phyloP scores from a whole-genome alignment of 2,329 filamentous ascomycete genomes.

The Calonectria pteridis region DNA sequence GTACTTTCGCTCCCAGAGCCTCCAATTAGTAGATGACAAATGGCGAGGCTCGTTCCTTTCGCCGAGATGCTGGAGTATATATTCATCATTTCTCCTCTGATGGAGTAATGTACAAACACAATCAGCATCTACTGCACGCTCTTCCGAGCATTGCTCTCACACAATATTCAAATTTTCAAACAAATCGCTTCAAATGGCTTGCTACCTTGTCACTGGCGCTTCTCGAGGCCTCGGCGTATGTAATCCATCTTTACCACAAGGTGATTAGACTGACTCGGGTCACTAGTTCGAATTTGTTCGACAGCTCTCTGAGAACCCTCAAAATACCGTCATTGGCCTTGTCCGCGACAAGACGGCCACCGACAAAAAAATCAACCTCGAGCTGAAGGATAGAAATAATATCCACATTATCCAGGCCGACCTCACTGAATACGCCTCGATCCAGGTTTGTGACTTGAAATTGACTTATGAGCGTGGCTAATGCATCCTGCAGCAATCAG shows the following conservation, averaged over 20 bases:
- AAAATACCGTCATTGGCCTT: slow-evolving; percentile 58
- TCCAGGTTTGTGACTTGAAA: slow-evolving; percentile 19
- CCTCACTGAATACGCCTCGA: background rate
- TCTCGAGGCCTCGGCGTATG: slow-evolving; percentile 37
- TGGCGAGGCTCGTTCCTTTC: background rate
- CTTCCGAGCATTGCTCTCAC: background rate
- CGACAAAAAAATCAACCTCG: slow-evolving; percentile 50
- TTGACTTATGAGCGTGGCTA: rapidly evolving
- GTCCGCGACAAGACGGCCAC: slow-evolving; percentile 57
- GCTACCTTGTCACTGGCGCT: slow-evolving; percentile 34
- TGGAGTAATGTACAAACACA: background rate
- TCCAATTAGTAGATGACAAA: background rate
- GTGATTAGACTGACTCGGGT: background rate
- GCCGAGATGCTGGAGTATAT: background rate
- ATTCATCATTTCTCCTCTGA: background rate
- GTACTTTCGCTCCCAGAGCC: background rate
- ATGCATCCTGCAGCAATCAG: slow-evolving; percentile 3
- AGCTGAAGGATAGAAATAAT: slow-evolving; percentile 44
- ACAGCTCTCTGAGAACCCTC: slow-evolving; percentile 56
- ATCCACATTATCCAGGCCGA: slow-evolving; percentile 34
- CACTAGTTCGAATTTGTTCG: slow-evolving; percentile 52
- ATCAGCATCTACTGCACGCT: background rate
- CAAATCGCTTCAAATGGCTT: slow-evolving; percentile 20
- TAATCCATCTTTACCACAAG: background rate
- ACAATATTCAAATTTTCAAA: background rate